Percentiles rank a stretch among this genome's conserved stretches.
Conservation (phyloP, 2,329 filamentous ascomycete genomes). For the Aspergillus jensenii region DNA sequence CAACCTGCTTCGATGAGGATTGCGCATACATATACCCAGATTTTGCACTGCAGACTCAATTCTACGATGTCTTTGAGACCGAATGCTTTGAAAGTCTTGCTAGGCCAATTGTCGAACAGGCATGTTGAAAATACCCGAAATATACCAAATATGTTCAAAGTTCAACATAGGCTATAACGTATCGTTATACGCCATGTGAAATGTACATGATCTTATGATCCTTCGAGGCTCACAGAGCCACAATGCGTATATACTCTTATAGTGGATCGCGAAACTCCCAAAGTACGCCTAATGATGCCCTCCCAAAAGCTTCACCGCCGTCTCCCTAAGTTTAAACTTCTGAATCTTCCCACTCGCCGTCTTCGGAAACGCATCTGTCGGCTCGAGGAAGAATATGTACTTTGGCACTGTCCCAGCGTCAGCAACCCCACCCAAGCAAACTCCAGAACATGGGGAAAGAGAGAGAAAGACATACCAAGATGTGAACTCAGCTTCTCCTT, state of each 20-base stretch:
- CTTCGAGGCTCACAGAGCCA: neutral
- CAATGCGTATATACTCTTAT: neutral
- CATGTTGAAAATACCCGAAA: neutral
- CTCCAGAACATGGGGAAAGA: neutral
- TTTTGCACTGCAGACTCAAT: neutral
- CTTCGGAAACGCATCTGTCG: slow-evolving; percentile 73
- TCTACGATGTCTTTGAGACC: neutral
- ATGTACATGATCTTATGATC: neutral
- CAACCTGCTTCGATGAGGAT: neutral
- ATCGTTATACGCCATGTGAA: neutral
- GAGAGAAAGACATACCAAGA: slow-evolving; percentile 48
- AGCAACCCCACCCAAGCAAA: neutral
- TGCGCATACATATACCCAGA: neutral
- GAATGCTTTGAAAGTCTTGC: neutral
- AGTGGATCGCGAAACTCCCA: neutral
- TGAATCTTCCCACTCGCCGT: slow-evolving; percentile 96
- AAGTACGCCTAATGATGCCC: slow-evolving; percentile 19
- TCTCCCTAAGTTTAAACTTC: slow-evolving; percentile 80
- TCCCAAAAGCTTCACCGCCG: slow-evolving; percentile 54
- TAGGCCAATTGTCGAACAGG: neutral
- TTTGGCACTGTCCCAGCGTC: slow-evolving; percentile 62
- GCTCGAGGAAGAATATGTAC: slow-evolving; percentile 75
- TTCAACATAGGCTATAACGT: neutral
- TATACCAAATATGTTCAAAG: neutral
- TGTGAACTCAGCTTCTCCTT: slow-evolving; percentile 69